Evolutionary conservation across 2,329 filamentous ascomycete genomes (phyloP).

Genomic region (Exophiala xenobiotica): DNA sequence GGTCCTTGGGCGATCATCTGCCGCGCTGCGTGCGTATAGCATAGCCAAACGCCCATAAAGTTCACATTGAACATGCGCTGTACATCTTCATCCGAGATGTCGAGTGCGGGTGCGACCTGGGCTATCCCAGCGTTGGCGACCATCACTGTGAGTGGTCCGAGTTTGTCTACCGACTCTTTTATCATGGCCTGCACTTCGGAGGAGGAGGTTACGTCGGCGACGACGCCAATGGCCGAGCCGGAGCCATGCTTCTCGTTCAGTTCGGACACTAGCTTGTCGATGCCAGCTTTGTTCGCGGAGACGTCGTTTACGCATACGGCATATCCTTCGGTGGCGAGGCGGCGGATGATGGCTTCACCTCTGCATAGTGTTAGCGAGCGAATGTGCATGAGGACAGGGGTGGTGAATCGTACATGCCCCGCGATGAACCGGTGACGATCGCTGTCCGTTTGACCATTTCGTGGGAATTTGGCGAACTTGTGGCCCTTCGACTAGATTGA

Average conservation of each 20-base stretch:
- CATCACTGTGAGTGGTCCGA: constrained; percentile 54
- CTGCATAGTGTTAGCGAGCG: constrained; percentile 17
- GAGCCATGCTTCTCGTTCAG: constrained; percentile 28
- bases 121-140: constrained; percentile 64
- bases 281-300: constrained; percentile 50
- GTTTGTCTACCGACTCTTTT: constrained; percentile 49
- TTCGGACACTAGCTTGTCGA: constrained; percentile 47
- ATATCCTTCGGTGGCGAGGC: constrained; percentile 65
- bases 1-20: constrained; percentile 64
- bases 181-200: constrained; percentile 56
- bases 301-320: constrained; percentile 66
- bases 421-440: constrained; percentile 43
- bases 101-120: constrained; percentile 57
- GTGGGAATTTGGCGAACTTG: too few relatives aligned
- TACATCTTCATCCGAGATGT: constrained; percentile 58
- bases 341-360: constrained; percentile 50
- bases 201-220: constrained; percentile 62
- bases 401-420: constrained; percentile 39
- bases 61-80: constrained; percentile 64
- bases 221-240: constrained; percentile 49
- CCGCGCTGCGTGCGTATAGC: constrained; percentile 61
- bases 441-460: constrained; percentile 33
- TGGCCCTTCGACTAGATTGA: too few relatives aligned
- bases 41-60: constrained; percentile 63
- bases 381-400: background rate